Evolutionary conservation across 768 basidiomycete species (phyloP).

Genomic region (Leccinum imitatum): DNA sequence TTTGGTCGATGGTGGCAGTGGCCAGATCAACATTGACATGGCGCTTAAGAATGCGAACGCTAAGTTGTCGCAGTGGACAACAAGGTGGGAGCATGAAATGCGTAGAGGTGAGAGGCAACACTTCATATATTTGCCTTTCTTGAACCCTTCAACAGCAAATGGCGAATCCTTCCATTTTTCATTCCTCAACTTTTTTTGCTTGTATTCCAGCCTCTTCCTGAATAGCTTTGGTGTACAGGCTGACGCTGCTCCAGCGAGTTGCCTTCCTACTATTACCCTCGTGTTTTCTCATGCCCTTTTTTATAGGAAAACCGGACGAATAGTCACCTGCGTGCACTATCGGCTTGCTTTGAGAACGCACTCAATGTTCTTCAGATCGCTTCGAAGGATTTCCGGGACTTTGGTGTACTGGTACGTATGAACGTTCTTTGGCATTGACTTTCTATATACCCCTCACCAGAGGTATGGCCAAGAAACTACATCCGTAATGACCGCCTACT

Average conservation of each 20-base stretch:
- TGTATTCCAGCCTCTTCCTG: slow-evolving; percentile 77
- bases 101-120: slow-evolving; percentile 48
- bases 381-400: slow-evolving; percentile 67
- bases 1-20: slow-evolving; percentile 41
- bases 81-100: slow-evolving; percentile 74
- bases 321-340: slow-evolving; percentile 67
- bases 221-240: slow-evolving; percentile 82
- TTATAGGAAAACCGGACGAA: slow-evolving; percentile 54
- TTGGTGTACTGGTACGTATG: slow-evolving; percentile 67
- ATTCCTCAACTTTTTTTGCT: slow-evolving; percentile 71
- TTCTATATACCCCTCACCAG: slow-evolving; percentile 37
- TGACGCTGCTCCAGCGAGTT: slow-evolving; percentile 54
- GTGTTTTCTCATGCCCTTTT: not conserved
- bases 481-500: slow-evolving; percentile 84
- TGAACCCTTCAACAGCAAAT: slow-evolving; percentile 44
- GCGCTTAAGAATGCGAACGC: slow-evolving; percentile 70
- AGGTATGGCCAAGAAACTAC: slow-evolving; percentile 85
- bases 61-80: slow-evolving; percentile 70
- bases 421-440: slow-evolving; percentile 33
- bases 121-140: not conserved
- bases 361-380: slow-evolving; percentile 69
- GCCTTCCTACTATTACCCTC: slow-evolving; percentile 4
- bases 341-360: slow-evolving; percentile 73
- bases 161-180: slow-evolving; percentile 77
- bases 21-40: slow-evolving; percentile 72